These are phyloP conservation scores for Colletotrichum cordylinicola DNA, from an alignment of 2,329 filamentous ascomycete genomes.

Conservation along the genomic window DNA sequence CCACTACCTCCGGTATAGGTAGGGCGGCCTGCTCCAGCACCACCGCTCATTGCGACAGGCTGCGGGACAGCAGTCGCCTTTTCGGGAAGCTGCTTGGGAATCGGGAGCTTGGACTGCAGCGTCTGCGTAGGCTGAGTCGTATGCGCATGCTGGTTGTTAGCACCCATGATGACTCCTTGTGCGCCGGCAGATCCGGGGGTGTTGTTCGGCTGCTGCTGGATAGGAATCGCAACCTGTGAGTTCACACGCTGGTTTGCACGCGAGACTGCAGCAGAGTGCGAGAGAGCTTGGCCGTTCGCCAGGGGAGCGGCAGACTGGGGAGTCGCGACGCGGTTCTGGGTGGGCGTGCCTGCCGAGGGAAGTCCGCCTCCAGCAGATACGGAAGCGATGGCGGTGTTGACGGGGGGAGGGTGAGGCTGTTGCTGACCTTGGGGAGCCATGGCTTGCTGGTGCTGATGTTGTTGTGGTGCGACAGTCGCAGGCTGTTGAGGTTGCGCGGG, in stretches of 20 bases:
- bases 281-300: conserved; percentile 46
- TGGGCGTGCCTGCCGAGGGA: conserved; percentile 51
- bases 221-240: conserved; percentile 33
- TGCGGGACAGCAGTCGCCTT: conserved; percentile 72
- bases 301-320: conserved; percentile 49
- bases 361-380: conserved; percentile 38
- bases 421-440: neutral
- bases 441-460: neutral
- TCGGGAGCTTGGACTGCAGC: conserved; percentile 73
- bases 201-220: conserved; percentile 31
- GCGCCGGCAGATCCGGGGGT: conserved; percentile 34
- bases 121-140: conserved; percentile 45
- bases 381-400: conserved; percentile 53
- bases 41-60: conserved; percentile 74
- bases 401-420: conserved; percentile 40
- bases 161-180: conserved; percentile 34
- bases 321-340: conserved; percentile 55
- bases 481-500: conserved; percentile 4
- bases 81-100: conserved; percentile 78
- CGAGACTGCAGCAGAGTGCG: conserved; percentile 55
- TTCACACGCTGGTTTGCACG: conserved; percentile 50
- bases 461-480: neutral
- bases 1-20: conserved; percentile 82
- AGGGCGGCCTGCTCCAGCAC: conserved; percentile 72
- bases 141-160: conserved; percentile 51